Evolutionary conservation across 768 basidiomycete genomes (phyloP), one percentile per base, ranked within the genome.

Genomic region (Xerocomellus dryophilus): DNA sequence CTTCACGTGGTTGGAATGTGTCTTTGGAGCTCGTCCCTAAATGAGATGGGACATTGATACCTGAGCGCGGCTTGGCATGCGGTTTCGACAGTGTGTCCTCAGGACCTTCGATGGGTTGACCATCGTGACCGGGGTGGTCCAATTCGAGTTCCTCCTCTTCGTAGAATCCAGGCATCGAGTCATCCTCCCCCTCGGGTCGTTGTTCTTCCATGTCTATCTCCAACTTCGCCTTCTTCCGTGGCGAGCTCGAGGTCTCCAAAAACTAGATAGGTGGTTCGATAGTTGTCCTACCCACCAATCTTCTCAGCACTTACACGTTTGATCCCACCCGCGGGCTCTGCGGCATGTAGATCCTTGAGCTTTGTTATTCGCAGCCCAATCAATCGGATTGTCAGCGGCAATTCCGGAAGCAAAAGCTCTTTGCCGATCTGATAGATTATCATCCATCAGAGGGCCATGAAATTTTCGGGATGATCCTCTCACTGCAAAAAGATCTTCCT

Each of bases 351-450:
- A 71, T 99, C 96, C 64, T 90, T 90, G 60, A 99, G 73, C 57
- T 91, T 95, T 4, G 91, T 94, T 10, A 96, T 78, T 42, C 95
- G 78, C 25, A 99, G 73, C 6, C 96, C 96, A 58, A 99, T 87
- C 20, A 99, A 76, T 31, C 96, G 81, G 21, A 98, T 73, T 29
- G 80, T 83, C 27, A 95, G 68, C 1, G 93, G 93, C 34, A 90
- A 71, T 69, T 95, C 93, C 7, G 86, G 80, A 52, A 86, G 76
- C 14, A 99, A 75, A 12, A 98, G 77, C 50, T 91, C 88, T 60
- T 86, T 85, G 7, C 93, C 95, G 47, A 83, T 84, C 84, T 93
- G 64, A 23, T 50, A 49, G 35, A 52, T 47, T n/a, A 58, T 27
- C 39, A 25, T 46, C 31, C 32, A 50, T 58, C 25, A 35, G 45